Evolutionary conservation across 2,329 filamentous ascomycete genomes (phyloP), one percentile per base, ranked within the genome.

Genomic region (Emergomyces africanus): DNA sequence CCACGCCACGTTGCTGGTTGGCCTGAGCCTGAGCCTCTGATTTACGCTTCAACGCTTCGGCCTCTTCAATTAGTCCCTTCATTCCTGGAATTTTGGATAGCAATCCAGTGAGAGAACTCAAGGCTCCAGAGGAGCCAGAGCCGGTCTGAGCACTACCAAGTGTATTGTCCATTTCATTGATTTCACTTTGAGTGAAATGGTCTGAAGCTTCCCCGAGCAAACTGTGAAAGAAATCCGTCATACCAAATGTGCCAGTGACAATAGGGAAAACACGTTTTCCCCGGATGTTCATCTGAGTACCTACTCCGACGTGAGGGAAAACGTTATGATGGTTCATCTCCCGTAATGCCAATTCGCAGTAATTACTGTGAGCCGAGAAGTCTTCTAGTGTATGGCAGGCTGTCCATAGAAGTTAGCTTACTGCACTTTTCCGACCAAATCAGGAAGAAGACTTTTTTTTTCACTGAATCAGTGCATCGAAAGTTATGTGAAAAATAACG

Each of bases 141-240:
- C 72, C 70, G 23, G 77, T 78, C 73, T 84, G 80, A 10, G 88
- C 88, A 63, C 85, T 85, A 64, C 85, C 84, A 51, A 94, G 79
- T 3, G 85, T 87, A 62, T 85, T 74, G 64, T 94, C 86, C 66
- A 92, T 84, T 71, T 92, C 86, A 60, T 90, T 88, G 41, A 94
- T 84, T 70, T 92, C 88, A 18, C 88, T 89, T 70, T 94, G 89
- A 1, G 88, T 88, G 68, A 94, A 89, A 69, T 91, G 87, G 68
- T 94, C 89, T 12, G 83, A 89, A 37, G 88, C 88, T 70, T 92
- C 89, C 60, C 87, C 80, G 28, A 83, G 73, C 2, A 89, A 88
- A 1, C 87, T 90, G 71, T 94, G 89, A 64, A 92, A 76, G 70
- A 94, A 94, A 70, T 92, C 89, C 2, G 92, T 88, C 64, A 84